Evolutionary conservation across 1,284 basidiomycete genomes (phyloP), one percentile per base, ranked within the genome.

Genomic region (Trametes sp.): DNA sequence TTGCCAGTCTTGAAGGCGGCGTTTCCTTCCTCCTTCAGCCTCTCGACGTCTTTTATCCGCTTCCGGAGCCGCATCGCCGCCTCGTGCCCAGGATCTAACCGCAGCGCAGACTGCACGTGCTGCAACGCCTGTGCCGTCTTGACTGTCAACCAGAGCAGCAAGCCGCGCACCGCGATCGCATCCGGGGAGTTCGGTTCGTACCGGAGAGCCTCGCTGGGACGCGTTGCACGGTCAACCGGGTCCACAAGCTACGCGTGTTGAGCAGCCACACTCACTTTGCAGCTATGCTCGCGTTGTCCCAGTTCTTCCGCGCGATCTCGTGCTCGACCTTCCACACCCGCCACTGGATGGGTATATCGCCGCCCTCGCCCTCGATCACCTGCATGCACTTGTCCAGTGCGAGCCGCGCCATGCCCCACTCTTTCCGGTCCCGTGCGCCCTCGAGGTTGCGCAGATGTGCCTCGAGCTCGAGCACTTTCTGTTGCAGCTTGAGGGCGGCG

Each of bases 1-100:
- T 82, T 80, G 1, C 83, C 83, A 0, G 74, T 62, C 76, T 95
- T 95, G 80, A 96, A 96, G 1, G 86, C 82, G 0, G 75, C 72
- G 70, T 96, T 96, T 0, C 94, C 94, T 66, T 93, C 92, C 64
- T 95, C 93, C 73, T 96, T 96, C 51, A 92, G 76, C 55, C 86
- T 78, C 67, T 96, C 93, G 14, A 96, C 86, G 50, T 90, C 89
- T 70, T 90, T 90, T 24, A 92, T 84, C 19, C 92, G 87, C 73
- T 88, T 91, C 57, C 95, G 82, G 55, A 95, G 77, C 61, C 82
- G 84, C 69, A 88, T 84, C 0, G 94, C 94, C 9, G 81, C 80
- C 53, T 84, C 84, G 70, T 92, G 86, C 35, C 91, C 92, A 0
- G 95, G 95, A 73, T 96, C 94, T 48, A 89, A 80, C 24, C 91